A percentile compares a stretch with the other conserved stretches of the same genome.
phyloP scores from a whole-genome alignment of 257 asterid genomes.

The Jacaranda copaia region DNA sequence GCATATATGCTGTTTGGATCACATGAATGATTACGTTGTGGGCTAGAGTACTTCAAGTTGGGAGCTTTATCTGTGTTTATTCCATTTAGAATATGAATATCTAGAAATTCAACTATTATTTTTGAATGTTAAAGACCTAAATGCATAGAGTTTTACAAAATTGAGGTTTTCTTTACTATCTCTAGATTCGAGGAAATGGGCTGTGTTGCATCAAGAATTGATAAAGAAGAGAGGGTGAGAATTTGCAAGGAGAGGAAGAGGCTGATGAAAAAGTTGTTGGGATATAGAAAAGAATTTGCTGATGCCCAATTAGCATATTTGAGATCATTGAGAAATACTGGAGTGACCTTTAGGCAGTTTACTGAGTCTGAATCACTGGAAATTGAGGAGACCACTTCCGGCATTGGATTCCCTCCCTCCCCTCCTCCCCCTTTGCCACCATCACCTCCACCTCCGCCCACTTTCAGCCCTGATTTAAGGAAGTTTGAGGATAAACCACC shows the following conservation, averaged over 20 bases:
- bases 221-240: slow-evolving; percentile 75
- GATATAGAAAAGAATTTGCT: slow-evolving; percentile 68
- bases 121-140: slow-evolving; percentile 23
- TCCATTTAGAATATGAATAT: neutral
- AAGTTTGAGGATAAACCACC: slow-evolving; percentile 36
- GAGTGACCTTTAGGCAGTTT: slow-evolving; percentile 84
- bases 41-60: slow-evolving; percentile 10
- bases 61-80: neutral
- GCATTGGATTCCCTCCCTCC: slow-evolving; percentile 63
- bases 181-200: slow-evolving; percentile 60
- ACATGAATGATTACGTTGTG: neutral
- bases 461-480: slow-evolving; percentile 73
- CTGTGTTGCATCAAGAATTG: slow-evolving; percentile 77
- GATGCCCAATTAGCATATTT: slow-evolving; percentile 75
- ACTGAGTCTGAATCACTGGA: slow-evolving; percentile 85
- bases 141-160: neutral
- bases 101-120: neutral
- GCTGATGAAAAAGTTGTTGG: slow-evolving; percentile 68
- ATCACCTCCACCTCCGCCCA: slow-evolving; percentile 82
- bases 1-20: neutral
- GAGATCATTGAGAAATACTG: slow-evolving; percentile 78
- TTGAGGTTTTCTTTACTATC: neutral
- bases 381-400: slow-evolving; percentile 59
- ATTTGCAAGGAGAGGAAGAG: slow-evolving; percentile 76
- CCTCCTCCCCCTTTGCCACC: slow-evolving; percentile 77